phyloP scores from a whole-genome alignment of 345 rosid species.

The Crucihimalaya himalaica region DNA sequence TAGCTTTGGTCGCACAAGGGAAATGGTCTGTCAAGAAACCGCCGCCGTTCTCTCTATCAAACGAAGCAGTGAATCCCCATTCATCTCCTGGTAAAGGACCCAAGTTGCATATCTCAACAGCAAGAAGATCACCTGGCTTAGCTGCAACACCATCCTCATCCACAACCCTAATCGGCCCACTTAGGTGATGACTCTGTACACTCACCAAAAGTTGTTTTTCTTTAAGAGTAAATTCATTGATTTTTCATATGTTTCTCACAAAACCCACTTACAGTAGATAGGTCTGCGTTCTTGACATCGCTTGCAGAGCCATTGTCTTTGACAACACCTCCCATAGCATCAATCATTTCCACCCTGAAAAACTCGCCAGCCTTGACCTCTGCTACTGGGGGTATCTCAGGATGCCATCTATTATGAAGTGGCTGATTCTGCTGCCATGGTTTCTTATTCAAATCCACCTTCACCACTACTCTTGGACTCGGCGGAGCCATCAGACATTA shows the following conservation, averaged over 20 bases:
- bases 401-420: conserved; percentile 87
- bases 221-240: no score
- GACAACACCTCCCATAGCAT: conserved; percentile 64
- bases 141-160: conserved; percentile 73
- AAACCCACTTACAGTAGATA: conserved; percentile 49
- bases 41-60: conserved; percentile 89
- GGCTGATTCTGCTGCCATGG: conserved; percentile 70
- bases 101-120: conserved; percentile 78
- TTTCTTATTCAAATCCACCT: conserved; percentile 65
- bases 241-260: background rate
- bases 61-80: conserved; percentile 83
- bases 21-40: conserved; percentile 91
- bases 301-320: conserved; percentile 62
- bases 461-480: conserved; percentile 56
- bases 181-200: conserved; percentile 69
- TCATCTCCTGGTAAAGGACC: conserved; percentile 90
- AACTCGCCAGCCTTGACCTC: conserved; percentile 55
- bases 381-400: conserved; percentile 57
- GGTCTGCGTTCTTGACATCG: conserved; percentile 58
- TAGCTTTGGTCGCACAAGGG: conserved; percentile 87
- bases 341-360: conserved; percentile 69
- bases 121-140: conserved; percentile 77
- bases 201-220: background rate
- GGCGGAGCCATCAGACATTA: conserved; percentile 57
- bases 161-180: conserved; percentile 71